Evolutionary conservation across 1,284 basidiomycete genomes (phyloP).

Genomic region (Phylloporus sp.): DNA sequence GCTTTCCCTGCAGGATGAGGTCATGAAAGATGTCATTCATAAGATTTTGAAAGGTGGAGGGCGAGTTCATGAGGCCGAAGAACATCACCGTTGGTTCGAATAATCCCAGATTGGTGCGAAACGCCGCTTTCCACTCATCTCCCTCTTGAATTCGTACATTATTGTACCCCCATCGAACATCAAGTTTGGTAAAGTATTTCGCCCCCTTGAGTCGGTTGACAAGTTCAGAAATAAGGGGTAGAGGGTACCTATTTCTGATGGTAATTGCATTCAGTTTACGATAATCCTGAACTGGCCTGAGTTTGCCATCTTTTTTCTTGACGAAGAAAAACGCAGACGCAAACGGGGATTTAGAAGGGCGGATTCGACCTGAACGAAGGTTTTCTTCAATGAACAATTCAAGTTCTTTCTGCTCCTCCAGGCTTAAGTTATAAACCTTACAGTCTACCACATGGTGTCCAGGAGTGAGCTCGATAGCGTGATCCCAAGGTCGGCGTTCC

Average conservation of each 20-base stretch:
- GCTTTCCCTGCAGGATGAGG: slow-evolving; percentile 16
- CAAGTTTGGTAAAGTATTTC: background rate
- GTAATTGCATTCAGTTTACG: background rate
- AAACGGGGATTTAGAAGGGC: background rate
- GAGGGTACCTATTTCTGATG: background rate
- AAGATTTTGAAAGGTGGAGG: slow-evolving; percentile 32
- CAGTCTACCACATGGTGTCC: background rate
- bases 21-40: slow-evolving; percentile 25
- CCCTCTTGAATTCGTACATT: no score
- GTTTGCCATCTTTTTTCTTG: background rate
- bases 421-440: background rate
- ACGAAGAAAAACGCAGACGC: background rate
- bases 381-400: background rate
- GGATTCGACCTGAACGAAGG: background rate
- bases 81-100: no score
- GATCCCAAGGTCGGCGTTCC: background rate
- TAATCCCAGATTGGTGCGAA: no score
- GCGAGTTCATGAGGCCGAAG: slow-evolving; percentile 23
- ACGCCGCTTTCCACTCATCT: no score
- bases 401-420: background rate
- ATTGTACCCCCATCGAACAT: background rate
- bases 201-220: background rate
- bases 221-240: background rate
- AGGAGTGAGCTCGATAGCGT: background rate
- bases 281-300: background rate